These are phyloP conservation scores for Ganoderma sinense DNA, from an alignment of 1,284 basidiomycete genomes.

Conservation along the genomic window DNA sequence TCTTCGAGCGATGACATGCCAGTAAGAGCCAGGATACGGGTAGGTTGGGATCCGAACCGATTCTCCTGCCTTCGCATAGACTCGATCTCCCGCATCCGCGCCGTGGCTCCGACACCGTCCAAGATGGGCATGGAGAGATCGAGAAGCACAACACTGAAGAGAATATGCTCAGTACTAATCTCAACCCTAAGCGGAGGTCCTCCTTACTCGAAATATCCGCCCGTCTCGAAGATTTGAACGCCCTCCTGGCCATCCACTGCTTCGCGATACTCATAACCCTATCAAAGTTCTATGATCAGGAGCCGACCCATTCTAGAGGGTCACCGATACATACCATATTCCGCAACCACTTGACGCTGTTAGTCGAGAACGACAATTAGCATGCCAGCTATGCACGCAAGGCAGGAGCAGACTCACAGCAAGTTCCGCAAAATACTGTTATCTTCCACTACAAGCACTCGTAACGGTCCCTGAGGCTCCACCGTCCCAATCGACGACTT, in stretches of 20 bases:
- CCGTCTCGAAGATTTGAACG: conserved; percentile 75
- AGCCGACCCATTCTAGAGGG: not conserved
- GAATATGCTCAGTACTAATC: conserved; percentile 13
- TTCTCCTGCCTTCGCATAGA: conserved; percentile 47
- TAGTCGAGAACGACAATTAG: conserved; percentile 35
- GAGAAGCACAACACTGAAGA: conserved; percentile 78
- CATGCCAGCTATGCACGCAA: conserved; percentile 32
- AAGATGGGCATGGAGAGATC: conserved; percentile 95
- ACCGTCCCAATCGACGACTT: conserved; percentile 64
- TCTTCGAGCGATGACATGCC: conserved; percentile 94
- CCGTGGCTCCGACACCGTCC: conserved; percentile 88
- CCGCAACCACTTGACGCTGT: conserved; percentile 80
- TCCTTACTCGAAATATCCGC: conserved; percentile 81
- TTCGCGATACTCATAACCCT: conserved; percentile 83
- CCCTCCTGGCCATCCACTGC: conserved; percentile 88
- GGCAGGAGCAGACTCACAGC: conserved; percentile 54
- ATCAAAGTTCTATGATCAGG: not conserved
- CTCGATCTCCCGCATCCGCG: conserved; percentile 86
- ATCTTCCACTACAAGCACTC: conserved; percentile 86
- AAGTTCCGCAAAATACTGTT: conserved; percentile 79
- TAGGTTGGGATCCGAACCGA: conserved; percentile 36
- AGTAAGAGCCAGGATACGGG: conserved; percentile 89
- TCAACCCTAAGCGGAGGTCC: not conserved
- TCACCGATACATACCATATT: conserved; percentile 55
- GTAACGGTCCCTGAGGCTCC: conserved; percentile 50